A percentile compares a stretch with the other conserved stretches of the same genome.
phyloP scores from a whole-genome alignment of 805 yeast genomes.

The Pichia deserticola region DNA sequence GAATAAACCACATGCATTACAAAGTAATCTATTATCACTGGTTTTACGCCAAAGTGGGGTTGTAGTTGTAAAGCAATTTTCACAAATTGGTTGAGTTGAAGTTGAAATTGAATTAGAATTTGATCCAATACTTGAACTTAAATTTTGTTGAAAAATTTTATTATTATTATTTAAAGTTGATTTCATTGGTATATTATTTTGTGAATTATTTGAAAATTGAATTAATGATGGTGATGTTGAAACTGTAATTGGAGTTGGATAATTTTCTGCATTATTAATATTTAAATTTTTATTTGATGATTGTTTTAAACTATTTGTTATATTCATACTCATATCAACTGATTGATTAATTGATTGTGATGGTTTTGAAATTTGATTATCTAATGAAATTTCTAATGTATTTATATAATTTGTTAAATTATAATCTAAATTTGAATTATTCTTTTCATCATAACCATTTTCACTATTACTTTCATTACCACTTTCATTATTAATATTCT shows the following conservation, averaged over 20 bases:
- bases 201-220: slow-evolving; percentile 6
- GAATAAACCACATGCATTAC: slow-evolving; percentile 91
- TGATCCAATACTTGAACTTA: too few relatives aligned
- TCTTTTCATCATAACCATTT: background rate
- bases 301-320: slow-evolving; percentile 2
- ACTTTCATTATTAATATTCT: background rate
- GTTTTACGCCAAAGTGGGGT: slow-evolving; percentile 90
- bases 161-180: slow-evolving; percentile 6
- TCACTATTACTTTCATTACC: background rate
- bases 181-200: background rate
- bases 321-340: background rate
- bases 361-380: slow-evolving; percentile 16
- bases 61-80: slow-evolving; percentile 83
- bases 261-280: background rate
- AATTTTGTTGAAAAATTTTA: background rate
- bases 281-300: background rate
- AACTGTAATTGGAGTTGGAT: slow-evolving; percentile 12
- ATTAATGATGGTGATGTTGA: slow-evolving; percentile 12
- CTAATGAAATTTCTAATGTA: slow-evolving; percentile 27
- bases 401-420: slow-evolving; percentile 22
- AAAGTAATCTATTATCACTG: slow-evolving; percentile 74
- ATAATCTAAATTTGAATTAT: slow-evolving; percentile 11
- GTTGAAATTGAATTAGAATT: too few relatives aligned
- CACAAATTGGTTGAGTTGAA: slow-evolving; percentile 43
- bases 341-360: background rate